Percentiles rank a stretch among this genome's conserved stretches.
Conservation (phyloP, 306 rosid species). For the Cercis canadensis region DNA sequence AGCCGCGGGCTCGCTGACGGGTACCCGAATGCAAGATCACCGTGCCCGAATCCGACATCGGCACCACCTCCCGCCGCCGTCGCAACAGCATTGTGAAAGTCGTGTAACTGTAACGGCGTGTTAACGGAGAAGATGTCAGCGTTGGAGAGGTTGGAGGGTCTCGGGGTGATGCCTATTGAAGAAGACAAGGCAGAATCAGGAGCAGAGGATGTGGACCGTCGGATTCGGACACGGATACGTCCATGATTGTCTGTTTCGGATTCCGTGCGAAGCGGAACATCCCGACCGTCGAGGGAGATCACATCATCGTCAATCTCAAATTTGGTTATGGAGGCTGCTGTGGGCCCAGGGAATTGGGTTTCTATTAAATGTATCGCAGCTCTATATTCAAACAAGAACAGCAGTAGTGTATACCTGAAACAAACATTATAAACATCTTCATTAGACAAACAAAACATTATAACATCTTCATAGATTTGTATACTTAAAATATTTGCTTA, state of each 20-base stretch:
- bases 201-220: slow-evolving; percentile 56
- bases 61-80: slow-evolving; percentile 58
- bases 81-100: background rate
- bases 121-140: slow-evolving; percentile 76
- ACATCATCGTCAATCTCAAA: slow-evolving; percentile 78
- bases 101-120: slow-evolving; percentile 36
- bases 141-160: slow-evolving; percentile 75
- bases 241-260: slow-evolving; percentile 78
- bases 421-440: background rate
- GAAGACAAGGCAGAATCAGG: slow-evolving; percentile 37
- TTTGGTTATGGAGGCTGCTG: slow-evolving; percentile 73
- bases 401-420: slow-evolving; percentile 63
- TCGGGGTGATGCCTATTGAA: slow-evolving; percentile 51
- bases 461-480: too few relatives aligned
- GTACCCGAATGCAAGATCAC: background rate
- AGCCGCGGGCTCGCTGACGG: slow-evolving; percentile 21
- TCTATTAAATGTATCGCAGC: slow-evolving; percentile 54
- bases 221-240: slow-evolving; percentile 37
- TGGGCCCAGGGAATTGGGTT: slow-evolving; percentile 65
- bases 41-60: slow-evolving; percentile 19
- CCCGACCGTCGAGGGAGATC: slow-evolving; percentile 76
- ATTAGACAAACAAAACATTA: too few relatives aligned
- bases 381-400: slow-evolving; percentile 80
- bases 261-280: slow-evolving; percentile 59
- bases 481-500: too few relatives aligned